Conservation (phyloP, 1,284 basidiomycete species). For the Apiotrichum mycotoxinovorans region DNA sequence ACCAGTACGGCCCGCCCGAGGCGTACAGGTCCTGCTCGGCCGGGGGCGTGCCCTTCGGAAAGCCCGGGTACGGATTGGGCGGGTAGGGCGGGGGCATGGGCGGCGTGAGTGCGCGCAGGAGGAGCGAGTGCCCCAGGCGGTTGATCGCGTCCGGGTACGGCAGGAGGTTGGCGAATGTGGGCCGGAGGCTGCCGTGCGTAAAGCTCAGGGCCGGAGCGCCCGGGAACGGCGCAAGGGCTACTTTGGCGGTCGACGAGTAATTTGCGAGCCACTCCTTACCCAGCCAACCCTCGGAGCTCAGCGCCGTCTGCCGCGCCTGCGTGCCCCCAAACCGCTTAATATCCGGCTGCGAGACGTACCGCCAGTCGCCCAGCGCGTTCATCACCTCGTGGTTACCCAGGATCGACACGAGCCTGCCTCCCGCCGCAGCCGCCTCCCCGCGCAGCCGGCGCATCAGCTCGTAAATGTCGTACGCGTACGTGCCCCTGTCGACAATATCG, state of each 20-base stretch:
- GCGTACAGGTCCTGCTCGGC: constrained; percentile 71
- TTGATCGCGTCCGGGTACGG: constrained; percentile 82
- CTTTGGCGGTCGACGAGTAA: constrained; percentile 75
- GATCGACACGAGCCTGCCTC: constrained; percentile 70
- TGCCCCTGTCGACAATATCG: constrained; percentile 87
- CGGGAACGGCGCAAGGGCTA: constrained; percentile 70
- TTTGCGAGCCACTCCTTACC: constrained; percentile 79
- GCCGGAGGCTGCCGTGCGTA: constrained; percentile 80
- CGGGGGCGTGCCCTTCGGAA: constrained; percentile 63
- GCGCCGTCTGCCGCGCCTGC: constrained; percentile 61
- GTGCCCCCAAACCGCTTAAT: constrained; percentile 74
- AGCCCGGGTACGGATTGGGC: constrained; percentile 69
- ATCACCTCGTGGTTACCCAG: constrained; percentile 69
- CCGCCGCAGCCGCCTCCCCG: constrained; percentile 63
- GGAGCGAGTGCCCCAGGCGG: constrained; percentile 61
- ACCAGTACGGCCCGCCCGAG: constrained; percentile 79
- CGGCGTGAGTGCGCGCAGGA: constrained; percentile 57
- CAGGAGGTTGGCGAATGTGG: constrained; percentile 64
- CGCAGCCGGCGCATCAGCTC: constrained; percentile 75
- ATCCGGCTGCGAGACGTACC: constrained; percentile 78
- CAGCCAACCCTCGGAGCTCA: constrained; percentile 70
- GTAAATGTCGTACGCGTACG: constrained; percentile 79
- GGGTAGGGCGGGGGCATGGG: constrained; percentile 69
- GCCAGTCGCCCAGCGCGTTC: constrained; percentile 87
- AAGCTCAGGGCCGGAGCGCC: constrained; percentile 69